Percentiles rank a stretch among this genome's conserved stretches.
phyloP scores from a whole-genome alignment of 176 grass and related monocot genomes.

The Microstegium vimineum region DNA sequence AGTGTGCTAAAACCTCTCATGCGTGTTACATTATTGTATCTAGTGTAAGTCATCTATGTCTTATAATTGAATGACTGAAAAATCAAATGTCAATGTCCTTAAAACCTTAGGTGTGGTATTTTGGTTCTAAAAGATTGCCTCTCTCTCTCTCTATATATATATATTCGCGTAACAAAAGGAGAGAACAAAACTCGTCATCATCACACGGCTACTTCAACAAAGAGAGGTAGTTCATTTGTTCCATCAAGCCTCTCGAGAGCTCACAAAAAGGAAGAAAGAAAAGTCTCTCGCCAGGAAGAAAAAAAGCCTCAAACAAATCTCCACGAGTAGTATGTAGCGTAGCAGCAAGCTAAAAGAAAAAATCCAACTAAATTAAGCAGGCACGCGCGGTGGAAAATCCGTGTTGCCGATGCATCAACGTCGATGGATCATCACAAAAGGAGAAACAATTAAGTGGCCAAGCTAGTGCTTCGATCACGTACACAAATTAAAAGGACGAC shows the following conservation, averaged over 20 bases:
- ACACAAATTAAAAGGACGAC: background rate
- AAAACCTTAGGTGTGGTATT: background rate
- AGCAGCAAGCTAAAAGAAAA: background rate
- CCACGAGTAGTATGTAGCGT: background rate
- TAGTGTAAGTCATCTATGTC: too few species aligned
- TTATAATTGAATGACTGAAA: background rate
- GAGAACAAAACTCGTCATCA: background rate
- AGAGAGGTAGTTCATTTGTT: slow-evolving; percentile 35
- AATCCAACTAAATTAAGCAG: background rate
- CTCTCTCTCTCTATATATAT: too few species aligned
- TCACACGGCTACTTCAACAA: slow-evolving; percentile 41
- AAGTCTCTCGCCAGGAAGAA: background rate
- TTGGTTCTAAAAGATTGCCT: background rate
- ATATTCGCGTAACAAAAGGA: background rate
- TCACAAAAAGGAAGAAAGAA: background rate
- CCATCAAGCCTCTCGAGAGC: slow-evolving; percentile 38
- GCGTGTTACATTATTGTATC: too few species aligned
- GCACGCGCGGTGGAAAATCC: background rate
- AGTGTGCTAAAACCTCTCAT: background rate
- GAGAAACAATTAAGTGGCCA: slow-evolving; percentile 20
- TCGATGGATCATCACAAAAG: slow-evolving; percentile 4
- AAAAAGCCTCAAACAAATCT: background rate
- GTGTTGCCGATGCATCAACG: slow-evolving; percentile 19
- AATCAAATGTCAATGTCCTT: background rate
- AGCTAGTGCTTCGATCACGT: slow-evolving; percentile 10